A percentile compares a stretch with the other conserved stretches of the same genome.
Conservation (phyloP, 2,329 filamentous ascomycete species). For the Neurospora crassa region DNA sequence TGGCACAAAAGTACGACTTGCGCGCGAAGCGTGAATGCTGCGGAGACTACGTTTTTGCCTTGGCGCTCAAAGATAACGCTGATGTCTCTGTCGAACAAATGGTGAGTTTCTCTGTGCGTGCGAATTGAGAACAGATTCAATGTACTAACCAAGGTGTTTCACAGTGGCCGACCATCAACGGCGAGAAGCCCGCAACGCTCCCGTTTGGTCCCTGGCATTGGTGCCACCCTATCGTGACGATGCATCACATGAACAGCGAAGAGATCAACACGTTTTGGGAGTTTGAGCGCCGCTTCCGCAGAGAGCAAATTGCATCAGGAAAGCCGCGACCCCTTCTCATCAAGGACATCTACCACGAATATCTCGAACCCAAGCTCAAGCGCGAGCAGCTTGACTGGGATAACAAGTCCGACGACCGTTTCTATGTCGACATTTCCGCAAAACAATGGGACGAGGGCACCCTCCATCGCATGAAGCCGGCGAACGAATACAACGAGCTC, state of each 20-base stretch:
- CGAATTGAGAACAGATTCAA: not conserved
- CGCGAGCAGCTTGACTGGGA: conserved; percentile 39
- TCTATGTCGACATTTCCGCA: conserved; percentile 28
- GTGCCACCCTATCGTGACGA: conserved; percentile 46
- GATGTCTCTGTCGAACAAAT: conserved; percentile 30
- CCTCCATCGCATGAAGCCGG: conserved; percentile 23
- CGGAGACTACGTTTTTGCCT: conserved; percentile 40
- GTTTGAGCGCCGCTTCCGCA: conserved; percentile 35
- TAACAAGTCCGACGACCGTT: conserved; percentile 37
- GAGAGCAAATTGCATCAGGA: conserved; percentile 10
- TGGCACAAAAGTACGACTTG: conserved; percentile 38
- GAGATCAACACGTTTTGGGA: conserved; percentile 41
- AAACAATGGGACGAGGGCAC: conserved; percentile 24
- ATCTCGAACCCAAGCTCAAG: conserved; percentile 31
- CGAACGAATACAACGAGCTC: conserved; percentile 22
- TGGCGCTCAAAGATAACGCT: conserved; percentile 37
- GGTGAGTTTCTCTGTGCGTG: conserved; percentile 24
- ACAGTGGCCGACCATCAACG: conserved; percentile 45
- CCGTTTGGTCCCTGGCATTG: conserved; percentile 37
- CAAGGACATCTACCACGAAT: conserved; percentile 38
- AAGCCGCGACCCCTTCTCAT: conserved; percentile 29
- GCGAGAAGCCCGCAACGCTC: conserved; percentile 43
- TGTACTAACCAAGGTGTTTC: not conserved
- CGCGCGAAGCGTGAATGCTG: conserved; percentile 34
- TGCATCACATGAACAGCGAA: conserved; percentile 43